Conservation (phyloP, 2,329 filamentous ascomycete species). For the Eutypa lata region DNA sequence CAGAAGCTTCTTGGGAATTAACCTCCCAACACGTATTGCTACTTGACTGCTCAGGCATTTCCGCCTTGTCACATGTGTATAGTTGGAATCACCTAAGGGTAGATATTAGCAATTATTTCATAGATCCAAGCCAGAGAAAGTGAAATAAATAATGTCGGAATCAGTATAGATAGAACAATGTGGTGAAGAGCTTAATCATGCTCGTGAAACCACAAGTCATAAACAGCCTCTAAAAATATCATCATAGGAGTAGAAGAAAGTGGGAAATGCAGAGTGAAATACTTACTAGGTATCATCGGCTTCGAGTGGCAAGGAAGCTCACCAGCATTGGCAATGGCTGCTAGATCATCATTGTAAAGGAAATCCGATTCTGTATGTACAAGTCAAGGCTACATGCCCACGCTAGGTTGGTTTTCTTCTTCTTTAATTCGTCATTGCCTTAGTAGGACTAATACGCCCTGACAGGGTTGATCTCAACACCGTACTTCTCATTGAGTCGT, state of each 20-base stretch:
- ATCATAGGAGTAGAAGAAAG: constrained; percentile 22
- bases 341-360: constrained; percentile 5
- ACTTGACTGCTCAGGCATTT: neutral
- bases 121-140: neutral
- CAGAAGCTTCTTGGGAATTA: constrained; percentile 17
- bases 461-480: constrained; percentile 74
- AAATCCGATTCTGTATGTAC: constrained; percentile 25
- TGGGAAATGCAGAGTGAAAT: neutral
- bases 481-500: constrained; percentile 82
- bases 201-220: constrained; percentile 30
- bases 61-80: neutral
- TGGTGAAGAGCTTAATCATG: constrained; percentile 32
- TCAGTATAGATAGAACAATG: constrained; percentile 29
- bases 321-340: constrained; percentile 1
- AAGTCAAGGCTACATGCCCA: constrained; percentile 3
- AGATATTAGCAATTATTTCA: neutral
- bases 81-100: neutral
- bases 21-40: neutral
- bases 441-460: constrained; percentile 22
- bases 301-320: constrained; percentile 5
- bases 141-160: neutral
- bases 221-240: constrained; percentile 36
- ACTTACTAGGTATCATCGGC: constrained; percentile 14
- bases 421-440: constrained; percentile 42
- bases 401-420: neutral